phyloP scores from a whole-genome alignment of 192 early-diverging fungal species.

The Coemansia sp. region DNA sequence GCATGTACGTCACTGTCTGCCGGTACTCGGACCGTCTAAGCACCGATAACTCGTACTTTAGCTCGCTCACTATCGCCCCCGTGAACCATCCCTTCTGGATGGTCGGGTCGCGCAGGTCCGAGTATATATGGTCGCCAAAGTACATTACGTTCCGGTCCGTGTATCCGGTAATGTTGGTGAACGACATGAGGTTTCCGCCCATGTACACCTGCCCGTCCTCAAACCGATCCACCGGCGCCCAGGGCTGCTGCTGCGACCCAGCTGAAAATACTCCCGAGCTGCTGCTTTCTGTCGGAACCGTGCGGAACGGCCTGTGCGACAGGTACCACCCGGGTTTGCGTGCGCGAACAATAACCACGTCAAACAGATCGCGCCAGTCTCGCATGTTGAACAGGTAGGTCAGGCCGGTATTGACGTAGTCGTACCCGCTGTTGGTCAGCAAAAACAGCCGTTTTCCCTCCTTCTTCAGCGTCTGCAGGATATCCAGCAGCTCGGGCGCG shows the following conservation, averaged over 20 bases:
- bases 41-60: constrained; percentile 58
- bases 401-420: constrained; percentile 57
- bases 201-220: constrained; percentile 62
- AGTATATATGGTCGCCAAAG: constrained; percentile 67
- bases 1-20: constrained; percentile 55
- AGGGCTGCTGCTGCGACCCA: constrained; percentile 38
- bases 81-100: constrained; percentile 66
- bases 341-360: constrained; percentile 61
- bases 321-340: constrained; percentile 64
- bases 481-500: constrained; percentile 54
- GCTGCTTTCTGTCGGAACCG: constrained; percentile 36
- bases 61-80: constrained; percentile 63
- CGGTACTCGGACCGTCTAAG: constrained; percentile 56
- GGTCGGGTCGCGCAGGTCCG: constrained; percentile 62
- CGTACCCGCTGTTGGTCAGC: constrained; percentile 62
- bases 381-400: constrained; percentile 50
- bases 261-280: neutral
- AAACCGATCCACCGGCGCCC: constrained; percentile 57
- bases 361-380: constrained; percentile 63
- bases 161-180: constrained; percentile 60
- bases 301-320: constrained; percentile 62
- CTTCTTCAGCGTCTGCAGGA: constrained; percentile 49
- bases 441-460: constrained; percentile 60
- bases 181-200: constrained; percentile 61
- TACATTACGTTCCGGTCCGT: constrained; percentile 62